phyloP scores from a whole-genome alignment of 108 stramenopile species.

The Pseudonitzschia pungens region DNA sequence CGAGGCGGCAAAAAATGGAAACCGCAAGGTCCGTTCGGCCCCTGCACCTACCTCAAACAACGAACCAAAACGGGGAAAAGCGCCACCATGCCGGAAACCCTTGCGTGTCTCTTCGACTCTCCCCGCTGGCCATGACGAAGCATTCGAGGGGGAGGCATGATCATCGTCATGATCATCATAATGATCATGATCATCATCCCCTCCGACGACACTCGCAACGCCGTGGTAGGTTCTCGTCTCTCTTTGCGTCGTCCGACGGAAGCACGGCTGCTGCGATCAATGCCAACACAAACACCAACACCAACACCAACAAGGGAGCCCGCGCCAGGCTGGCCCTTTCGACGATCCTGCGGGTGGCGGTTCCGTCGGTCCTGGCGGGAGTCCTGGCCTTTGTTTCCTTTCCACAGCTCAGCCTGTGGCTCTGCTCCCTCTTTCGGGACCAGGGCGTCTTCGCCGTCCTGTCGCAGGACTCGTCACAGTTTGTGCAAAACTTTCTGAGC shows the following conservation, averaged over 20 bases:
- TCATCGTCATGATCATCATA: too few relatives aligned
- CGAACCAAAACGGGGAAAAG: neutral
- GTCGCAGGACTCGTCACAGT: conserved; percentile 77
- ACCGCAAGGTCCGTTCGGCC: too few relatives aligned
- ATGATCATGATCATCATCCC: too few relatives aligned
- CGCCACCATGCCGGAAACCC: too few relatives aligned
- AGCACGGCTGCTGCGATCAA: neutral
- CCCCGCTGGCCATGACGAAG: neutral
- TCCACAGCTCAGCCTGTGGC: conserved; percentile 50
- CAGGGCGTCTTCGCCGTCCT: conserved; percentile 78
- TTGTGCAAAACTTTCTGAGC: conserved; percentile 88
- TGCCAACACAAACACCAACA: neutral
- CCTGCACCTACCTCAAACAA: too few relatives aligned
- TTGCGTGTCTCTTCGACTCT: too few relatives aligned
- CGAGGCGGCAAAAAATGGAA: too few relatives aligned
- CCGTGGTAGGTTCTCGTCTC: neutral
- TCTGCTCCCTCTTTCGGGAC: conserved; percentile 61
- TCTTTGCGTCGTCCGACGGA: neutral
- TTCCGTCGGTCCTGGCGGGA: conserved; percentile 59
- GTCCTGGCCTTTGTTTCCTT: conserved; percentile 52
- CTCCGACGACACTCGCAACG: too few relatives aligned
- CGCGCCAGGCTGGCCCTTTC: neutral
- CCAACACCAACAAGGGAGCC: neutral
- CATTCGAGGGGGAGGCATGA: neutral
- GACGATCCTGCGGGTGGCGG: conserved; percentile 65